Evolutionary conservation across 495 filamentous ascomycete genomes (phyloP).

Genomic region (Hamigera avellanea): DNA sequence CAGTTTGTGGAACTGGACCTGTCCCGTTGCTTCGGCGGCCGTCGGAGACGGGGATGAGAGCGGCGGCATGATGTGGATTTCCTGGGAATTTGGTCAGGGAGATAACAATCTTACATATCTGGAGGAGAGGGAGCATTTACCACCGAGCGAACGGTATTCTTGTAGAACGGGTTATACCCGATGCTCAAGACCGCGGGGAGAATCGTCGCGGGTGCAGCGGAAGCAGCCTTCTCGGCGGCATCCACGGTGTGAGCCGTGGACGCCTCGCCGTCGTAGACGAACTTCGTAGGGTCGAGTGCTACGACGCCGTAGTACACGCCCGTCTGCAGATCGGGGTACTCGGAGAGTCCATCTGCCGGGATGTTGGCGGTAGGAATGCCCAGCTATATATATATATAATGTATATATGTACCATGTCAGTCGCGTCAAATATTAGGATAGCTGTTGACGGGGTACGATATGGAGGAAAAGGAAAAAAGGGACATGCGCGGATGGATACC

Average conservation of each 20-base stretch:
- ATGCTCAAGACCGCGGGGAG: constrained; percentile 90
- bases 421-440: no score
- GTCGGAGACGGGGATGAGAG: constrained; percentile 38
- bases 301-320: constrained; percentile 93
- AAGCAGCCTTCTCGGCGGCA: background rate
- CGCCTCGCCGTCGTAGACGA: constrained; percentile 4
- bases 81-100: constrained; percentile 21
- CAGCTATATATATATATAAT: constrained; percentile 36
- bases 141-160: constrained; percentile 68
- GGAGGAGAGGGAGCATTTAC: constrained; percentile 18
- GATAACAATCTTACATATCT: constrained; percentile 3
- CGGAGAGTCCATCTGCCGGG: constrained; percentile 63
- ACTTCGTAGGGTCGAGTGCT: constrained; percentile 38
- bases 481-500: no score
- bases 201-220: constrained; percentile 35
- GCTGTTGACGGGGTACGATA: no score
- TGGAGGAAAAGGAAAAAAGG: no score
- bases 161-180: constrained; percentile 93
- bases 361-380: constrained; percentile 98
- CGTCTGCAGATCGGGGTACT: constrained; percentile 55
- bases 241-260: constrained; percentile 1
- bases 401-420: no score
- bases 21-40: constrained; percentile 9
- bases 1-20: constrained; percentile 27
- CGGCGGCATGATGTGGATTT: constrained; percentile 79